phyloP scores from a whole-genome alignment of 108 stramenopile species.

The Nitzschia sp. region DNA sequence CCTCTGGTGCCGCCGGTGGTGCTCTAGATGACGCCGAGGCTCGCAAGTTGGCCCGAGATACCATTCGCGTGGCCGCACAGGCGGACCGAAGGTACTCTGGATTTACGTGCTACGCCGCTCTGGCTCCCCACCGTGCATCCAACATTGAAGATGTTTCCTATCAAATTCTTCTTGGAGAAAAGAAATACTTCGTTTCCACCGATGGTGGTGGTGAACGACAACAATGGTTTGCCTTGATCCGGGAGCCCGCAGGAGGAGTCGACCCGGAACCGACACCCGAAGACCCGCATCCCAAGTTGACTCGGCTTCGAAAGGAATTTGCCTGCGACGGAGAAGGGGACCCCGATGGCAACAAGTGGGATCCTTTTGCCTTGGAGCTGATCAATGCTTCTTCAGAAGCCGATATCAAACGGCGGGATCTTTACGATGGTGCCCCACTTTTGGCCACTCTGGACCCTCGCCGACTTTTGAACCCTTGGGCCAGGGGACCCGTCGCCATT shows the following conservation, averaged over 20 bases:
- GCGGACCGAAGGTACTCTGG: constrained; percentile 86
- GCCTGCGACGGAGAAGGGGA: constrained; percentile 66
- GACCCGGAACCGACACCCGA: constrained; percentile 84
- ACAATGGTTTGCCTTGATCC: constrained; percentile 97
- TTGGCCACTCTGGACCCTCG: constrained; percentile 63
- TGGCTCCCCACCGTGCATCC: constrained; percentile 78
- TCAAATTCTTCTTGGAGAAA: constrained; percentile 86
- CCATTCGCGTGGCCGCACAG: constrained; percentile 67
- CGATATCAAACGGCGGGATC: constrained; percentile 94
- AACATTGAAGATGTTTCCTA: constrained; percentile 94
- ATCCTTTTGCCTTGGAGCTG: constrained; percentile 88
- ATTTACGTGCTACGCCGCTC: constrained; percentile 90
- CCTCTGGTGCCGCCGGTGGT: constrained; percentile 89
- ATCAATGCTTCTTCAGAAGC: constrained; percentile 91
- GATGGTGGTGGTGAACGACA: constrained; percentile 97
- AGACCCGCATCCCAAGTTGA: constrained; percentile 85
- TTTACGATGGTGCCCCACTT: constrained; percentile 95
- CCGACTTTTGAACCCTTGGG: constrained; percentile 77
- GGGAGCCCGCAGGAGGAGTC: constrained; percentile 88
- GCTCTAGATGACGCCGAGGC: constrained; percentile 88
- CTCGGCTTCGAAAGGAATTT: constrained; percentile 85
- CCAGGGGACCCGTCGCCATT: constrained; percentile 86
- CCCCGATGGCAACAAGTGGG: constrained; percentile 89
- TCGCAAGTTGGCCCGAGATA: constrained; percentile 76
- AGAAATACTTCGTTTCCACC: constrained; percentile 96